phyloP scores from a whole-genome alignment of 2,329 filamentous ascomycete species.

The Aspergillus aculeatinus region DNA sequence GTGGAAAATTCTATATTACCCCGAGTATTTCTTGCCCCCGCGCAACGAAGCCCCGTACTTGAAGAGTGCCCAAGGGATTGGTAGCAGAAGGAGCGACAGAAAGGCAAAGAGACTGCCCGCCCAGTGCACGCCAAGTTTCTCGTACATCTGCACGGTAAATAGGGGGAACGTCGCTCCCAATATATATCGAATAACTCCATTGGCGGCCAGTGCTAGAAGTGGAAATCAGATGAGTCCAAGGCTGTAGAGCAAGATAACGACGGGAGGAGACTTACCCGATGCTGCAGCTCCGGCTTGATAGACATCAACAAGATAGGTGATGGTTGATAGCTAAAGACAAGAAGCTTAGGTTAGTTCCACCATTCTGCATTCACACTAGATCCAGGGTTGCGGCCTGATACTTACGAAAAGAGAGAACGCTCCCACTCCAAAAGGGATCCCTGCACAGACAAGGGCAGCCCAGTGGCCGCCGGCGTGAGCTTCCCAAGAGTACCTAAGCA shows the following conservation, averaged over 20 bases:
- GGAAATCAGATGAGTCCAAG: too few species aligned
- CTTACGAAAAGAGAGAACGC: slow-evolving; percentile 7
- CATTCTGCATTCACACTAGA: too few species aligned
- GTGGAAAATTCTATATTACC: too few species aligned
- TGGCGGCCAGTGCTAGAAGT: too few species aligned
- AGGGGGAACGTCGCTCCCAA: slow-evolving; percentile 9
- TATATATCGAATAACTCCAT: not conserved
- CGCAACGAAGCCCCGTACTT: too few species aligned
- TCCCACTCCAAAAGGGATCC: slow-evolving; percentile 7
- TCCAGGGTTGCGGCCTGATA: not conserved
- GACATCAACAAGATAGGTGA: slow-evolving; percentile 5
- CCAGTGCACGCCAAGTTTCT: slow-evolving; percentile 12
- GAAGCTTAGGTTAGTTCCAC: too few species aligned
- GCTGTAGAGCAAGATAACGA: too few species aligned
- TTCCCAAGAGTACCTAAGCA: slow-evolving; percentile 5
- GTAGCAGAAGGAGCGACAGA: slow-evolving; percentile 1
- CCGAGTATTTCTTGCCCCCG: too few species aligned
- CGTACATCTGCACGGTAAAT: slow-evolving; percentile 10
- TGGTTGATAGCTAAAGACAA: not conserved
- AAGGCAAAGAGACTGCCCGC: slow-evolving; percentile 5
- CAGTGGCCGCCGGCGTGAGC: slow-evolving; percentile 9
- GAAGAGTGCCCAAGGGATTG: not conserved
- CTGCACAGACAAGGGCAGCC: slow-evolving; percentile 5
- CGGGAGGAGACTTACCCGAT: not conserved
- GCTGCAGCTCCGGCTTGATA: slow-evolving; percentile 4